Base-by-base conservation (phyloP, 306 rosid genomes). In the Medicago ruthenica region DNA sequence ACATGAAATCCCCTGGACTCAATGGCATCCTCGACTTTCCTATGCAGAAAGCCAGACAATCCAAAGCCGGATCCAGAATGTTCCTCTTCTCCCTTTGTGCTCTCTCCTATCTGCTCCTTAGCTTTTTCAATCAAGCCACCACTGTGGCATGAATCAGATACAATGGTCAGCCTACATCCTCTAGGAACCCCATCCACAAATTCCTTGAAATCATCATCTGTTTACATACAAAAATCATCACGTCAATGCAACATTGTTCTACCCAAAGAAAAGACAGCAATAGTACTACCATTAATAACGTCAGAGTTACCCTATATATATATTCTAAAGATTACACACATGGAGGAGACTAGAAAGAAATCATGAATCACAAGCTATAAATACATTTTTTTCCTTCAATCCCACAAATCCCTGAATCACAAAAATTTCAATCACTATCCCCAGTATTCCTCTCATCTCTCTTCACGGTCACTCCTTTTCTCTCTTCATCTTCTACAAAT, bases 81-180 rank as follows among this genome's bases (percentile, higher is more conserved):
- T 1, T 77, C 34, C 41, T 59, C 82, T 5, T 45, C 77, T 62
- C 68, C 67, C 72, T 74, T 87, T 17, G 91, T 87, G 80, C 98
- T 94, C 70, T 94, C 93, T 27, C 98, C 98, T 12, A 93, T 93
- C 86, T 94, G 96, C 76, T 94, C 98, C 77, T 85, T 85, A 0
- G 90, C 78, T 16, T 84, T 89, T 47, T 89, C 90, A 72, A 93
- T 71, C 8, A 92, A 85, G 10, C 97, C 97, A 17, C 97, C 98
- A 27, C 98, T 94, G 71, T 94, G 98, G 80, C 98, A 95, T 13
- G 99, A 95, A 84, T 95, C 99, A 0, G 99, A 95, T 9, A 95
- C 87, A 18, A 95, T 87, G 15, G 97, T 95, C 66, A 95, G n/a
- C 73, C 79, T 76, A 67, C 93, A 87, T 41, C 92, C 97, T 70